Evolutionary conservation across 257 asterid species (phyloP).

Genomic region (Knoxia roxburghii): DNA sequence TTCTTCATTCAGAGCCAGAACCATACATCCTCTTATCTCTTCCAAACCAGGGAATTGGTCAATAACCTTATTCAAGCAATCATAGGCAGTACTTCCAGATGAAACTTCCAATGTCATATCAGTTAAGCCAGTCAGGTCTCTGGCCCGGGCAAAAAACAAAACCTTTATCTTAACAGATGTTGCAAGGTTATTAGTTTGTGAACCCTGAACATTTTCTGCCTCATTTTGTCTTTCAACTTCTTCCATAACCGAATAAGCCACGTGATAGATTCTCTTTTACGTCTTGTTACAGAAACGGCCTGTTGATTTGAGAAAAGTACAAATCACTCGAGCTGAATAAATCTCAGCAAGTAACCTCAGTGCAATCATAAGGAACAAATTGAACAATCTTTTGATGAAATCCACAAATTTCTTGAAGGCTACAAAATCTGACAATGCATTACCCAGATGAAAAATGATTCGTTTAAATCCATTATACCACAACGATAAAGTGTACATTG

Average conservation of each 20-base stretch:
- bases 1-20: constrained; percentile 80
- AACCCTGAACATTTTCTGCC: constrained; percentile 18
- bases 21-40: constrained; percentile 82
- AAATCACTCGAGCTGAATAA: not conserved
- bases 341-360: not conserved
- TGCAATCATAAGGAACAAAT: not conserved
- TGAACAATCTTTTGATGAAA: not conserved
- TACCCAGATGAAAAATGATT: not conserved
- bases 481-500: too few species aligned
- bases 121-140: constrained; percentile 65
- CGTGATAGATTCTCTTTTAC: not conserved
- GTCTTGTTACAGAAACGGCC: not conserved
- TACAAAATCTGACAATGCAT: not conserved
- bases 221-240: constrained; percentile 10
- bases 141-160: constrained; percentile 81
- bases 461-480: too few species aligned
- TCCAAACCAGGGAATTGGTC: constrained; percentile 58
- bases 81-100: constrained; percentile 56
- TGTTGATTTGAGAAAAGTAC: not conserved
- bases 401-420: not conserved
- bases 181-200: constrained; percentile 24
- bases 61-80: constrained; percentile 62
- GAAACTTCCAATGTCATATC: constrained; percentile 61
- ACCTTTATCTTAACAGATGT: constrained; percentile 50
- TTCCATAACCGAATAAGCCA: constrained; percentile 14